Evolutionary conservation across 148 eudicot genomes (phyloP), one percentile per base, ranked within the genome.

Genomic region (Heliamphora exappendiculata): DNA sequence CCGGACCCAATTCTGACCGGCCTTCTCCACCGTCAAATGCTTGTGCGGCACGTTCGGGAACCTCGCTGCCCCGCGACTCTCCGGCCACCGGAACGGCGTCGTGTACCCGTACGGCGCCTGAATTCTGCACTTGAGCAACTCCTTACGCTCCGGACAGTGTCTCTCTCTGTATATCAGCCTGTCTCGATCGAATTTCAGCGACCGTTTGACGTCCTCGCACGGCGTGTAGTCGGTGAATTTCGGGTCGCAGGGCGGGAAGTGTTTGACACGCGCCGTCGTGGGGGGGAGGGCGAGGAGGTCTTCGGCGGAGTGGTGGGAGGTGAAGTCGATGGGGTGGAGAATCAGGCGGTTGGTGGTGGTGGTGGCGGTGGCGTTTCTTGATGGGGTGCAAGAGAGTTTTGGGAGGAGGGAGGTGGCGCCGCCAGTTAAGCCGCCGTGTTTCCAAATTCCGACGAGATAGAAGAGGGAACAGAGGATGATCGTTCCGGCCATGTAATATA

Each of bases 1-100:
- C 84, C 93, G 86, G 71, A 94, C 93, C 97, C 98, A 94, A 76
- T 94, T 94, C 81, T 91, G 98, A 2, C 84, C 90, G 20, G 98
- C 98, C 75, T 94, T 94, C 81, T 91, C 98, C 41, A 91, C 86
- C 16, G 98, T 94, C 83, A 94, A 64, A 82, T 94, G 91, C 73
- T 91, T 91, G 81, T 94, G 97, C 22, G 98, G 98, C 64, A 91
- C 98, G 55, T 91, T 94, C 7, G 95, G 89, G 70, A 85, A 94
- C 98, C 97, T 91, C 41, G 75, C 97, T 78, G 57, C 66, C 20
- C 88, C 95, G 67, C 93, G 60, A 51, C 98, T 94, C 73, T 78
- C 80, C 71, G 97, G 98, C 98, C 98, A 94, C 78, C 86, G 59
- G 33, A 91, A 89, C 84, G 98, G 95, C 76, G 82, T 70, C 71